Conservation (phyloP, 768 basidiomycete species). For the Rhizopogon sp. region DNA sequence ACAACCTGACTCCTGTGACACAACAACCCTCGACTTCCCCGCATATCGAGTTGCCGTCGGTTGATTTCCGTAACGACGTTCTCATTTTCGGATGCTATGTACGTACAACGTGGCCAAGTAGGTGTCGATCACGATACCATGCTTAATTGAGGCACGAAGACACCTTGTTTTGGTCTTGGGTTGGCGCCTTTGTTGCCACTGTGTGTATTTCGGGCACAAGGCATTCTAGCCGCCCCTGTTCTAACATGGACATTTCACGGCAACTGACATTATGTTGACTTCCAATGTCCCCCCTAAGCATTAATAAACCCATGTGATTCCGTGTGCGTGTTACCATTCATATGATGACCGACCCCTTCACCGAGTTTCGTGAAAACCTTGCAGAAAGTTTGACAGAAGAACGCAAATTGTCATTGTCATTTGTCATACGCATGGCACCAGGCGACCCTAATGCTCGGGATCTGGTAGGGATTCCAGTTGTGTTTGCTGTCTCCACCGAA, state of each 20-base stretch:
- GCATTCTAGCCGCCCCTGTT: background rate
- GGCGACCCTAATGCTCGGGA: background rate
- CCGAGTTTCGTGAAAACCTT: background rate
- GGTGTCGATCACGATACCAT: constrained; percentile 27
- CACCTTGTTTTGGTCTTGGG: background rate
- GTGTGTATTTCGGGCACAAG: background rate
- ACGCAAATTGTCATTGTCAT: background rate
- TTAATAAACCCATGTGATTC: background rate
- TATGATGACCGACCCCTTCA: background rate
- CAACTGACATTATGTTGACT: background rate
- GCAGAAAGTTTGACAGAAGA: background rate
- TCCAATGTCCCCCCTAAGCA: background rate
- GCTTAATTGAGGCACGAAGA: constrained; percentile 21
- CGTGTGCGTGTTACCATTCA: background rate
- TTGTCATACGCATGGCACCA: background rate
- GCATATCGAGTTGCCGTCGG: constrained; percentile 22
- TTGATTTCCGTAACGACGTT: constrained; percentile 45
- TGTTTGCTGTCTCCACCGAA: background rate
- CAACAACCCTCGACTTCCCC: constrained; percentile 10
- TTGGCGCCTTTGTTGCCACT: constrained; percentile 1
- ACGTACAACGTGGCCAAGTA: constrained; percentile 11
- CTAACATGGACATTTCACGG: background rate
- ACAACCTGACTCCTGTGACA: background rate
- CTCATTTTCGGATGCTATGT: constrained; percentile 43
- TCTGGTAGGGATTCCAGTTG: background rate